Evolutionary conservation across 768 basidiomycete species (phyloP).

Genomic region (Leccinum subgranulosum): DNA sequence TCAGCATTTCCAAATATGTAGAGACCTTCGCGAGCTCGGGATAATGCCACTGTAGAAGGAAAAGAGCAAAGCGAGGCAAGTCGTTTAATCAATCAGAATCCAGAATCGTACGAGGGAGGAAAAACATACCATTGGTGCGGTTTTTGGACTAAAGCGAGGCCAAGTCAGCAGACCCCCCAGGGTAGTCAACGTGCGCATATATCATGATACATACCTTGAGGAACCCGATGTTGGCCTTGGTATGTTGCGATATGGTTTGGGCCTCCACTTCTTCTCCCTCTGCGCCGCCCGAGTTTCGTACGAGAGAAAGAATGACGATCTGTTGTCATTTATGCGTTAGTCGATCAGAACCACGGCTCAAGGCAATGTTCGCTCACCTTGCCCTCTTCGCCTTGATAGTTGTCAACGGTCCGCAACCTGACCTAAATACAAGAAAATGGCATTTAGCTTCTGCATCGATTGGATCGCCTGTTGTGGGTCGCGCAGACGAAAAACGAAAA

Average conservation of each 20-base stretch:
- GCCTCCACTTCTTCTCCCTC: conserved; percentile 32
- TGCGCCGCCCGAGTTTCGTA: conserved; percentile 61
- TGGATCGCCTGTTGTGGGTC: background rate
- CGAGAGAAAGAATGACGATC: conserved; percentile 72
- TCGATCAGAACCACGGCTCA: background rate
- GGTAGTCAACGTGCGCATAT: background rate
- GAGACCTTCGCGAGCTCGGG: conserved; percentile 70
- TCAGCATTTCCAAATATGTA: conserved; percentile 69
- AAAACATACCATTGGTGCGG: conserved; percentile 45
- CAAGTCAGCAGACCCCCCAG: background rate
- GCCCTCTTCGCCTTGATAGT: conserved; percentile 75
- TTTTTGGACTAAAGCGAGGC: conserved; percentile 45
- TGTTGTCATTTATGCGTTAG: conserved; percentile 20
- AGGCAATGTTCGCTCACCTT: conserved; percentile 34
- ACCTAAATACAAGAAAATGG: conserved; percentile 39
- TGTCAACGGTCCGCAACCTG: conserved; percentile 70
- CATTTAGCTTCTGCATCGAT: background rate
- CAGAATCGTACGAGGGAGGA: too few species aligned
- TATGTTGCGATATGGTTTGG: conserved; percentile 8
- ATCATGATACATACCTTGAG: conserved; percentile 47
- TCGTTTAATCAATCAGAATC: background rate
- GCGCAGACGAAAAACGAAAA: background rate
- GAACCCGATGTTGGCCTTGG: conserved; percentile 58
- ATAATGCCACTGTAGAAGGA: conserved; percentile 54
- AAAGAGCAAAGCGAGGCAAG: background rate